Conservation (phyloP, 768 basidiomycete species). For the Psilocybe sp. region DNA sequence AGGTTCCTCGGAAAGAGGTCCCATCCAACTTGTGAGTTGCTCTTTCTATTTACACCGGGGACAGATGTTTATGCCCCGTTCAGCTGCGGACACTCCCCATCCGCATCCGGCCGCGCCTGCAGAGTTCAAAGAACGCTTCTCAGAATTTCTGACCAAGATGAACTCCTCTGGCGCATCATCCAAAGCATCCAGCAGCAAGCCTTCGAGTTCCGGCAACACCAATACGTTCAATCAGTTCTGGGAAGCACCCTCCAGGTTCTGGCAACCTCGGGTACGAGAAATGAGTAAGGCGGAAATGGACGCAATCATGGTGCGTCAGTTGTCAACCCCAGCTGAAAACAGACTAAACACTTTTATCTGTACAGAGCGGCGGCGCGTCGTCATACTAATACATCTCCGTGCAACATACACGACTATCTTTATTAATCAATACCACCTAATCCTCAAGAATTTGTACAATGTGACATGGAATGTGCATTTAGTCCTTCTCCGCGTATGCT, state of each 20-base stretch:
- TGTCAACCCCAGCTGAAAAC: neutral
- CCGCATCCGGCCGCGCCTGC: slow-evolving; percentile 69
- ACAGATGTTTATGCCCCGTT: neutral
- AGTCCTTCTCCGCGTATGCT: slow-evolving; percentile 90
- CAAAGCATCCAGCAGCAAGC: slow-evolving; percentile 9
- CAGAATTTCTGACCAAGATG: slow-evolving; percentile 37
- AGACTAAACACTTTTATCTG: slow-evolving; percentile 2
- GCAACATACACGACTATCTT: neutral
- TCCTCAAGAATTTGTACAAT: slow-evolving; percentile 13
- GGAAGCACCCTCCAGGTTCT: slow-evolving; percentile 63
- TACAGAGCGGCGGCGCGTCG: slow-evolving; percentile 70
- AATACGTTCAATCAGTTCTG: slow-evolving; percentile 47
- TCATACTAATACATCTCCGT: slow-evolving; percentile 43
- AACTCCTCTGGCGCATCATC: slow-evolving; percentile 20
- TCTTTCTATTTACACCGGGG: neutral
- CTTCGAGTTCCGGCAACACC: slow-evolving; percentile 4
- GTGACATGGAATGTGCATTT: slow-evolving; percentile 16
- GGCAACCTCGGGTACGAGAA: slow-evolving; percentile 46
- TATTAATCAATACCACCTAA: slow-evolving; percentile 12
- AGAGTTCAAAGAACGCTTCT: slow-evolving; percentile 51
- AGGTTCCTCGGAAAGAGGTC: slow-evolving; percentile 59
- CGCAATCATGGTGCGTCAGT: slow-evolving; percentile 54
- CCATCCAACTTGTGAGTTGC: slow-evolving; percentile 42
- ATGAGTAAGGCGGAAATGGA: slow-evolving; percentile 62
- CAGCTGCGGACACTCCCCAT: slow-evolving; percentile 39